Percentiles rank a stretch among this genome's conserved stretches.
Conservation (phyloP, 495 filamentous ascomycete genomes). For the Neurospora sp. region DNA sequence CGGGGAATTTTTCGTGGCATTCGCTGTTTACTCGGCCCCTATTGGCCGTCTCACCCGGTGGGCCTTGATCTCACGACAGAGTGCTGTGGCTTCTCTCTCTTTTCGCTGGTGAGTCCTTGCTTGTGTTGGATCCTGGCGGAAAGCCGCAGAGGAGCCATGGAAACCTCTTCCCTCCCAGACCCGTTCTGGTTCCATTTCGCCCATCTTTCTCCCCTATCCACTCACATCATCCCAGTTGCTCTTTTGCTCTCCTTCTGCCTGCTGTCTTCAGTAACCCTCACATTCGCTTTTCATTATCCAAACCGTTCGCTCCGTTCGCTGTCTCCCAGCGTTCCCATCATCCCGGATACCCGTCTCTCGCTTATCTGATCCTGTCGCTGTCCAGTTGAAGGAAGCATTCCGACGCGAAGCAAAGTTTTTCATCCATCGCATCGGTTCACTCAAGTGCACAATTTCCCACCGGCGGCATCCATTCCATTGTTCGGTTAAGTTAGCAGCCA, state of each 20-base stretch:
- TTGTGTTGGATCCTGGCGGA: not conserved
- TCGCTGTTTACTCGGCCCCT: not conserved
- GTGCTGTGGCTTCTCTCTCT: not conserved
- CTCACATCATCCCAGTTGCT: conserved; percentile 1
- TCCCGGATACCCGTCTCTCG: not conserved
- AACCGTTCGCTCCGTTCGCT: not conserved
- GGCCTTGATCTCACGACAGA: not conserved
- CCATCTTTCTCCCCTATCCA: conserved; percentile 1
- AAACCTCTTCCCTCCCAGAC: conserved; percentile 10
- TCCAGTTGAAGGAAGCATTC: not conserved
- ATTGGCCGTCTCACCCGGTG: not conserved
- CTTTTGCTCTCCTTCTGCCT: not conserved
- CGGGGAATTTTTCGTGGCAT: not conserved
- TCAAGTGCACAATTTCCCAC: conserved; percentile 6
- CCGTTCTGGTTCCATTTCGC: not conserved
- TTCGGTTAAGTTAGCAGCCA: not conserved
- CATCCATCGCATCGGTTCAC: not conserved
- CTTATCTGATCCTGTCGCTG: not conserved
- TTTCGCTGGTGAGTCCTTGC: not conserved
- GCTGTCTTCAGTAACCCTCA: conserved; percentile 1
- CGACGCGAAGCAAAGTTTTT: conserved; percentile 5
- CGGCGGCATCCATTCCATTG: conserved; percentile 12
- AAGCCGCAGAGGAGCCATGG: conserved; percentile 1
- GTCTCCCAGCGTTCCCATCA: not conserved
- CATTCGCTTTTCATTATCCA: conserved; percentile 2